Evolutionary conservation across 2,329 filamentous ascomycete genomes (phyloP).

Genomic region (Cryoendolithus antarcticus): DNA sequence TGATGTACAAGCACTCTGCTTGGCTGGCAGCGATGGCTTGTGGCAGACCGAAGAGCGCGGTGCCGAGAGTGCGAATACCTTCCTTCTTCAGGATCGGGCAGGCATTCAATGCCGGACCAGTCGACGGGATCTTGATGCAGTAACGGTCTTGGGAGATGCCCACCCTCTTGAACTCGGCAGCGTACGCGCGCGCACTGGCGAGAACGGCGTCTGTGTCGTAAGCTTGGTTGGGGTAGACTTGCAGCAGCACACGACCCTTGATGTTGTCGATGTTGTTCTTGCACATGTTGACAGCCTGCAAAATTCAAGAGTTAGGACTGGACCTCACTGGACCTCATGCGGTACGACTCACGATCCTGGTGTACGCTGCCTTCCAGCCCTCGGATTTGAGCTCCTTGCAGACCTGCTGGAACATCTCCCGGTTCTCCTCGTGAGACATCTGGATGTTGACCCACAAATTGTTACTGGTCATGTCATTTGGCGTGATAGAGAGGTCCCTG

Average conservation of each 20-base stretch:
- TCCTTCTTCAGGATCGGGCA: conserved; percentile 41
- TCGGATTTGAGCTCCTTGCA: conserved; percentile 12
- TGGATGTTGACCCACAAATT: conserved; percentile 12
- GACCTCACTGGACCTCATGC: neutral
- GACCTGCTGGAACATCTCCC: conserved; percentile 10
- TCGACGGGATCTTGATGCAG: conserved; percentile 52
- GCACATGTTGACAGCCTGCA: conserved; percentile 10
- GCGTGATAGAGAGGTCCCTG: conserved; percentile 9
- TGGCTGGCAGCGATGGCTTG: conserved; percentile 48
- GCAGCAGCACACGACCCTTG: conserved; percentile 11
- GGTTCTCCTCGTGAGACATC: conserved; percentile 12
- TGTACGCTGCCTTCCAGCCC: conserved; percentile 12
- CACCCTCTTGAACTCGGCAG: conserved; percentile 19
- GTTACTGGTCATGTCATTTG: conserved; percentile 11
- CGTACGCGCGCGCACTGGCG: conserved; percentile 10
- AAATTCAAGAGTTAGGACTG: neutral
- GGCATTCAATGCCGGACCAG: conserved; percentile 51
- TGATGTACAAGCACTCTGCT: conserved; percentile 48
- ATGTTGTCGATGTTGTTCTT: conserved; percentile 13
- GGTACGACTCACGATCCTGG: conserved; percentile 8
- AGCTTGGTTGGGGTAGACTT: conserved; percentile 11
- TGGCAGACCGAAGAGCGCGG: conserved; percentile 49
- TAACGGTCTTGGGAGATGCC: conserved; percentile 27
- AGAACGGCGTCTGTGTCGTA: conserved; percentile 9
- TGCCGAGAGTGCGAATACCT: conserved; percentile 49